These are phyloP conservation scores for Brassica rapa DNA, from an alignment of 345 rosid genomes.

Conservation along the genomic window DNA sequence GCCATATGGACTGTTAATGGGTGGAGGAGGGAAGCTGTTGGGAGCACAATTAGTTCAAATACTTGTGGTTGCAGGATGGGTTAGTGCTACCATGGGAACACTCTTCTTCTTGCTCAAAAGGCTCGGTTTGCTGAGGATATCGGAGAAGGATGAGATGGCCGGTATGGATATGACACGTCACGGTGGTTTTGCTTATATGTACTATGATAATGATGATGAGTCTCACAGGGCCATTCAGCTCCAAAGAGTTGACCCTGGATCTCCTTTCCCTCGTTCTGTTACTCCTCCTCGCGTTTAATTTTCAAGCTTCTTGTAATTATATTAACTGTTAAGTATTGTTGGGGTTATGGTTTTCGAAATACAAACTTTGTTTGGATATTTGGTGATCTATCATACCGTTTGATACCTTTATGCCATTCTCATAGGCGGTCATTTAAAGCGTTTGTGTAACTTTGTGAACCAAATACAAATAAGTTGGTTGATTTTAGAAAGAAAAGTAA, in stretches of 20 bases:
- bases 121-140: constrained; percentile 62
- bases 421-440: neutral
- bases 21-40: constrained; percentile 75
- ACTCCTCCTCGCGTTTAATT: neutral
- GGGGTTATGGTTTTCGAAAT: constrained; percentile 10
- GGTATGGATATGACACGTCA: constrained; percentile 89
- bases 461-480: neutral
- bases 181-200: constrained; percentile 78
- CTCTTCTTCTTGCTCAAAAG: constrained; percentile 58
- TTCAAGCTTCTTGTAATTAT: neutral
- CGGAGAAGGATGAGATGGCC: constrained; percentile 72
- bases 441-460: neutral
- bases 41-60: constrained; percentile 72
- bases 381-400: neutral
- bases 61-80: constrained; percentile 68
- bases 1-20: constrained; percentile 72
- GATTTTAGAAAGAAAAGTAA: neutral
- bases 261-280: neutral
- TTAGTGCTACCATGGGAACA: constrained; percentile 75
- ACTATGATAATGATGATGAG: constrained; percentile 62
- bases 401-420: neutral
- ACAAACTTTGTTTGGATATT: constrained; percentile 11
- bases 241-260: constrained; percentile 42
- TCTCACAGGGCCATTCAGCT: constrained; percentile 34
- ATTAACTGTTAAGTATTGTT: neutral